A percentile compares a stretch with the other conserved stretches of the same genome.
Conservation (phyloP, 1,284 basidiomycete species). For the Tylopilus sp. region DNA sequence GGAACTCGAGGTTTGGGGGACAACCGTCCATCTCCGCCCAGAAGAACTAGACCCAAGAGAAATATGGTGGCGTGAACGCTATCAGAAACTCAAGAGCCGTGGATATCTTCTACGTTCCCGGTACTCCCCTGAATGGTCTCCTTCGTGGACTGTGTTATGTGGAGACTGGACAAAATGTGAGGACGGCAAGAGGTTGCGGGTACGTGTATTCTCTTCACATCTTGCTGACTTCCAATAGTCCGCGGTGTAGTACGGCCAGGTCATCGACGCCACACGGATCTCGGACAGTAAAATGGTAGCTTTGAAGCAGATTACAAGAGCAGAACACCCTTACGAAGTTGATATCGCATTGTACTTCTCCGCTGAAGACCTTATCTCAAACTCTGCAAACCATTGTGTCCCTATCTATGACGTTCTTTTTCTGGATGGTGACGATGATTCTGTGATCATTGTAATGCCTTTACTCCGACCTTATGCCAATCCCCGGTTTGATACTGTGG, state of each 20-base stretch:
- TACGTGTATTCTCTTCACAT: neutral
- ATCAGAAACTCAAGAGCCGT: neutral
- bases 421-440: neutral
- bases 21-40: neutral
- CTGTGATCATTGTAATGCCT: neutral
- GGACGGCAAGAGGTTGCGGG: neutral
- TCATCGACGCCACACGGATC: too few relatives aligned
- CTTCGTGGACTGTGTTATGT: conserved; percentile 2
- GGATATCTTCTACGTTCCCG: neutral
- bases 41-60: neutral
- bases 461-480: neutral
- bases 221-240: neutral
- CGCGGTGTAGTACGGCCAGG: conserved; percentile 13
- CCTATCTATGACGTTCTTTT: neutral
- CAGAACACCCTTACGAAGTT: too few relatives aligned
- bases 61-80: neutral
- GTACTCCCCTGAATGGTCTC: too few relatives aligned
- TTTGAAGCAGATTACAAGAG: conserved; percentile 11
- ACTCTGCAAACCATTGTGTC: neutral
- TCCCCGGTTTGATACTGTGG: neutral
- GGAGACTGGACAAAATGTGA: neutral
- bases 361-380: neutral
- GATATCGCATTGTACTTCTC: conserved; percentile 4
- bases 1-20: neutral
- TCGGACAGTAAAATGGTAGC: conserved; percentile 9